phyloP scores from a whole-genome alignment of 2,329 filamentous ascomycete genomes.

The Sclerotinia spermophila region DNA sequence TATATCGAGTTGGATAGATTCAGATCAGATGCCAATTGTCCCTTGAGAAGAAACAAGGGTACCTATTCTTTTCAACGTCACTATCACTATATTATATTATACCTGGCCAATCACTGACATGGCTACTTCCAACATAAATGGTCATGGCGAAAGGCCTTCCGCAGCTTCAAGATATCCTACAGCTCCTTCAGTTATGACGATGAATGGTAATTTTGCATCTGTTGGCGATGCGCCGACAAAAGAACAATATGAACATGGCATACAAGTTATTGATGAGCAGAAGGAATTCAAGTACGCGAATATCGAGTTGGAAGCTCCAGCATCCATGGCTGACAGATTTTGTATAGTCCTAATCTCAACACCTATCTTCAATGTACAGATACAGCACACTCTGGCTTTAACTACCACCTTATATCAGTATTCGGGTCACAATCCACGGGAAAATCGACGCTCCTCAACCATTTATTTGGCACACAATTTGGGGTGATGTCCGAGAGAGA shows the following conservation, averaged over 20 bases:
- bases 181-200: constrained; percentile 41
- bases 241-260: constrained; percentile 81
- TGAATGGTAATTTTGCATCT: constrained; percentile 80
- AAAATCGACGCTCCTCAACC: constrained; percentile 94
- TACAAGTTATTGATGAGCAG: constrained; percentile 94
- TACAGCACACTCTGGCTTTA: constrained; percentile 87
- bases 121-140: constrained; percentile 32
- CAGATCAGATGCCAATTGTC: constrained; percentile 18
- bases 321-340: constrained; percentile 24
- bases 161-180: constrained; percentile 34
- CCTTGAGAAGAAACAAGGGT: constrained; percentile 13
- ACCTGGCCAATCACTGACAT: constrained; percentile 18
- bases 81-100: not conserved
- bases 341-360: constrained; percentile 65
- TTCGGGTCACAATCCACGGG: constrained; percentile 98
- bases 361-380: constrained; percentile 77
- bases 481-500: constrained; percentile 97
- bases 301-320: constrained; percentile 1
- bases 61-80: constrained; percentile 13
- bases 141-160: constrained; percentile 31
- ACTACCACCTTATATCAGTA: constrained; percentile 98
- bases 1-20: not conserved
- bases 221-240: constrained; percentile 63
- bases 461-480: constrained; percentile 93
- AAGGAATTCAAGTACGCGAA: constrained; percentile 87